phyloP scores from a whole-genome alignment of 2,329 filamentous ascomycete species.

The Trichoderma koningii region DNA sequence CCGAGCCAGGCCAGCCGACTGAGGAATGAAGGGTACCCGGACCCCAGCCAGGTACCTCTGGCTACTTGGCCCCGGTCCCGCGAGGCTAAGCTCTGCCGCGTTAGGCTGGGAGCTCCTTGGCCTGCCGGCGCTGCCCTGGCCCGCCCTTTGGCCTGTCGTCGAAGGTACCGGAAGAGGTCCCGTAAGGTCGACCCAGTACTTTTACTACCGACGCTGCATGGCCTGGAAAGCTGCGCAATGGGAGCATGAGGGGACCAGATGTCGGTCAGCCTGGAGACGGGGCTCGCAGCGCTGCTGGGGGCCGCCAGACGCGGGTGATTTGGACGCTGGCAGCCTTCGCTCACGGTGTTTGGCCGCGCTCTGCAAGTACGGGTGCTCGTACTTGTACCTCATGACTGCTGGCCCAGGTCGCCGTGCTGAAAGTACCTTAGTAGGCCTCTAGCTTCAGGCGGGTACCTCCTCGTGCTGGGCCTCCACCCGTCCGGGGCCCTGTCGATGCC shows the following conservation, averaged over 20 bases:
- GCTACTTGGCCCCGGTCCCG: slow-evolving; percentile 14
- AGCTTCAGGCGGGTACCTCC: slow-evolving; percentile 26
- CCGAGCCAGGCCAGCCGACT: neutral
- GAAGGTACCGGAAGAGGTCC: slow-evolving; percentile 21
- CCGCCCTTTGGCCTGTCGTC: slow-evolving; percentile 26
- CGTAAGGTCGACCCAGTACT: slow-evolving; percentile 16
- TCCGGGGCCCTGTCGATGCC: slow-evolving; percentile 15
- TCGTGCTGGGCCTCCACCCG: slow-evolving; percentile 19
- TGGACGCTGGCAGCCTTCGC: neutral
- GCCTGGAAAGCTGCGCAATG: neutral
- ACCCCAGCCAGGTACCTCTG: neutral
- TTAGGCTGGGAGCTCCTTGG: slow-evolving; percentile 26
- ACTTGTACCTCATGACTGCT: neutral
- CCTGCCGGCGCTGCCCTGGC: slow-evolving; percentile 25
- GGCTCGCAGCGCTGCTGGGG: neutral
- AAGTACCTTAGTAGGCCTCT: slow-evolving; percentile 14
- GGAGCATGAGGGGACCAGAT: neutral
- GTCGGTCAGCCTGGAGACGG: neutral
- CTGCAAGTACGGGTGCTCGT: neutral
- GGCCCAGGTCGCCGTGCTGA: neutral
- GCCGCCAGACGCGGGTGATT: neutral
- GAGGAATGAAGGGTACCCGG: slow-evolving; percentile 16
- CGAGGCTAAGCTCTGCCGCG: slow-evolving; percentile 14
- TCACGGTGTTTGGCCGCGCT: too few relatives aligned
- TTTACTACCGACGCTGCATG: neutral